phyloP scores from a whole-genome alignment of 2,329 filamentous ascomycete genomes.

The Sporothrix humicola region DNA sequence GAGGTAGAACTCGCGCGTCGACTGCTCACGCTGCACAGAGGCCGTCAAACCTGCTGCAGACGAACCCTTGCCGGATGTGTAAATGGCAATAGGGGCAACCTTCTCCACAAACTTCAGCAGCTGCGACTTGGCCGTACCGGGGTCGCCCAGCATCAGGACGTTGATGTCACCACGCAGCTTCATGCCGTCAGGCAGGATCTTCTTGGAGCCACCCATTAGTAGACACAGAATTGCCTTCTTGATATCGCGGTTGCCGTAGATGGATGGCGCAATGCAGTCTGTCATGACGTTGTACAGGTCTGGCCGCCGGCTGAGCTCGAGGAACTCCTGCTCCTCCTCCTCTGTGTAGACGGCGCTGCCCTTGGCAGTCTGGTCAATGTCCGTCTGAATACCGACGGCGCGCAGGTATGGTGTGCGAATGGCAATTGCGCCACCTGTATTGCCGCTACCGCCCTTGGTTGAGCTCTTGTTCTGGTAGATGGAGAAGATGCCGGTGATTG shows the following conservation, averaged over 20 bases:
- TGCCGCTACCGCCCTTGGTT: conserved; percentile 64
- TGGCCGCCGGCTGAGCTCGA: conserved; percentile 85
- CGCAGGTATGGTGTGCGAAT: conserved; percentile 95
- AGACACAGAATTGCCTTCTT: conserved; percentile 97
- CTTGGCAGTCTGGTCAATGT: conserved; percentile 87
- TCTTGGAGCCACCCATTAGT: conserved; percentile 93
- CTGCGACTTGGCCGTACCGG: conserved; percentile 97
- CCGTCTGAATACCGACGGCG: conserved; percentile 88
- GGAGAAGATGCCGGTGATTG: conserved; percentile 95
- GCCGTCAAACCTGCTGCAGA: conserved; percentile 97
- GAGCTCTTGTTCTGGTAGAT: conserved; percentile 94
- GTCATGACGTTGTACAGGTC: conserved; percentile 93
- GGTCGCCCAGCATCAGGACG: conserved; percentile 92
- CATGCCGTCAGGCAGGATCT: conserved; percentile 97
- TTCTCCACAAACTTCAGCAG: conserved; percentile 97
- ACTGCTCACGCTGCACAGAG: conserved; percentile 90
- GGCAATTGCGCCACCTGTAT: conserved; percentile 79
- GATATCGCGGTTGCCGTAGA: conserved; percentile 94
- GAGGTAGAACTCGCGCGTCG: conserved; percentile 93
- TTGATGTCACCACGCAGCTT: conserved; percentile 97
- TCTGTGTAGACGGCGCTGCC: conserved; percentile 85
- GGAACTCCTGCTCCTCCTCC: conserved; percentile 95
- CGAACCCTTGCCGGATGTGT: conserved; percentile 97
- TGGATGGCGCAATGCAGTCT: conserved; percentile 92
- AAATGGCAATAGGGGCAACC: conserved; percentile 94